These are phyloP conservation scores for Ogataea chonburiensis DNA, from an alignment of 805 yeast species.

Conservation along the genomic window DNA sequence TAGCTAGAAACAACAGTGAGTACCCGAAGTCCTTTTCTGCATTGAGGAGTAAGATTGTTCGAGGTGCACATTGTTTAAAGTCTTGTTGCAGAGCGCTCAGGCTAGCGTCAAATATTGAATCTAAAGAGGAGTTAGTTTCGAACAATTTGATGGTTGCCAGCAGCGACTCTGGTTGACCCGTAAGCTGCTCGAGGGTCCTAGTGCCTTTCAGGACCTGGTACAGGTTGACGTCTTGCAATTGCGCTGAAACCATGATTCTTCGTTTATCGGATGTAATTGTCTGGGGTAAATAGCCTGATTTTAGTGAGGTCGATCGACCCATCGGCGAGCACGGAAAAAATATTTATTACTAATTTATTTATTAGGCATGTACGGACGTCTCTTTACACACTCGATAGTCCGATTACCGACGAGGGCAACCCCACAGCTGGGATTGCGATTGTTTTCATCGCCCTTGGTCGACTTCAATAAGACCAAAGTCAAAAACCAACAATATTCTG, in stretches of 20 bases:
- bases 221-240: not conserved
- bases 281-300: conserved; percentile 12
- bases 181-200: conserved; percentile 11
- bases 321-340: no score
- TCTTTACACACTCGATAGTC: not conserved
- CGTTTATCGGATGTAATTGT: not conserved
- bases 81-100: conserved; percentile 5
- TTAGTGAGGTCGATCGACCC: conserved; percentile 14
- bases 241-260: not conserved
- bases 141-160: conserved; percentile 23
- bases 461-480: conserved; percentile 36
- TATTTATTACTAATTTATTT: conserved; percentile 1
- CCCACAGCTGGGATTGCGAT: not conserved
- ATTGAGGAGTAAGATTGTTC: conserved; percentile 17
- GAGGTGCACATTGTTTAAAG: conserved; percentile 16
- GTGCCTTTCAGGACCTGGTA: conserved; percentile 8
- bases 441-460: conserved; percentile 16
- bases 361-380: conserved; percentile 5
- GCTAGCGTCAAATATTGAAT: conserved; percentile 2
- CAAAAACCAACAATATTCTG: conserved; percentile 33
- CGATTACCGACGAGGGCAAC: not conserved
- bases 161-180: conserved; percentile 21
- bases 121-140: conserved; percentile 5
- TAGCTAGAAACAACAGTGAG: conserved; percentile 22
- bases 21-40: conserved; percentile 25